Evolutionary conservation across 352 stramenopile genomes (phyloP).

Genomic region (Phytophthora chlamydospora): DNA sequence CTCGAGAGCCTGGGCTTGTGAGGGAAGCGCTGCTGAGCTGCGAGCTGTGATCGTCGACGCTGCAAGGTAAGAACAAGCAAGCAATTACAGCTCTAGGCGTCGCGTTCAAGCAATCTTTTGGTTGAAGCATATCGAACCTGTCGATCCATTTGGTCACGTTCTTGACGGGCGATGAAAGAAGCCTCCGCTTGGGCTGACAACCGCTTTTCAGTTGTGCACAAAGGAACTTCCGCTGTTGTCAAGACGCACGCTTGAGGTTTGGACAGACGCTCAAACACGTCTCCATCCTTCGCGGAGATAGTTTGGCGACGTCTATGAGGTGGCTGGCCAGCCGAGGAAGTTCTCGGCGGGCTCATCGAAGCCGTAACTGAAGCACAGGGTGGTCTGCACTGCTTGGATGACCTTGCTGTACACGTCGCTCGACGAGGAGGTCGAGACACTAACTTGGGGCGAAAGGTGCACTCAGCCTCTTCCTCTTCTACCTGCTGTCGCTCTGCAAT

Average conservation of each 20-base stretch:
- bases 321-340: not conserved
- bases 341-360: not conserved
- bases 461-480: conserved; percentile 30
- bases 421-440: conserved; percentile 13
- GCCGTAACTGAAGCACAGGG: conserved; percentile 5
- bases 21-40: conserved; percentile 18
- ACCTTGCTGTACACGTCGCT: not conserved
- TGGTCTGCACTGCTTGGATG: not conserved
- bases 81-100: not conserved
- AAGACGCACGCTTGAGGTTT: not conserved
- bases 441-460: conserved; percentile 44
- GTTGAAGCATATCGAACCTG: conserved; percentile 16
- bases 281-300: not conserved
- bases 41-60: conserved; percentile 9
- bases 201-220: conserved; percentile 2
- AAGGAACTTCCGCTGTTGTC: not conserved
- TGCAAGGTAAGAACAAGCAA: conserved; percentile 8
- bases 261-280: conserved; percentile 40
- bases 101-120: not conserved
- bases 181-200: conserved; percentile 14
- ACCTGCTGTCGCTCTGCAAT: conserved; percentile 34
- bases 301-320: not conserved
- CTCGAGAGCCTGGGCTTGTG: conserved; percentile 38
- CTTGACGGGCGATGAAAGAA: conserved; percentile 37
- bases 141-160: conserved; percentile 18